These are phyloP conservation scores for Aspergillus sp. DNA, from an alignment of 2,329 filamentous ascomycete species.

Conservation along the genomic window DNA sequence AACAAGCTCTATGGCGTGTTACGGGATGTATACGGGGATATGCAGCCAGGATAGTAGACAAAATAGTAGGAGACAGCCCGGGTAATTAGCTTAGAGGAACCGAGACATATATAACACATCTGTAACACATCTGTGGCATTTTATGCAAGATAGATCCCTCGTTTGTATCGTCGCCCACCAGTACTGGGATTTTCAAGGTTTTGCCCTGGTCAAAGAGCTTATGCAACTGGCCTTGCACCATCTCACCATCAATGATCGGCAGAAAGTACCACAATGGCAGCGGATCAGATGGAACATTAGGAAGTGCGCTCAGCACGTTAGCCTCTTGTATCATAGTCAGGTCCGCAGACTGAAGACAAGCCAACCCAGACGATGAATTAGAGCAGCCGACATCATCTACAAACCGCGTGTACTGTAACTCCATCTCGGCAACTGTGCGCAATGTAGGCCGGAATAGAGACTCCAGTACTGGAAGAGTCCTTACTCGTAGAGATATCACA, in stretches of 20 bases:
- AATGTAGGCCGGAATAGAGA: conserved; percentile 49
- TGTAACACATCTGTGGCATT: background rate
- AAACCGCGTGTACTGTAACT: conserved; percentile 51
- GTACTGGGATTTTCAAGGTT: background rate
- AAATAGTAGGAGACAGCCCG: background rate
- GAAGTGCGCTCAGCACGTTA: too few species aligned
- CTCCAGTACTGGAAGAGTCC: conserved; percentile 50
- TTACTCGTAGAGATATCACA: too few species aligned
- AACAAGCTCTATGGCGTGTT: background rate
- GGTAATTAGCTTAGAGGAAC: background rate
- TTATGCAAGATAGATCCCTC: background rate
- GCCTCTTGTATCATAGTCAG: background rate
- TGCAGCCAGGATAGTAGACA: background rate
- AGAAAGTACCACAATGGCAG: background rate
- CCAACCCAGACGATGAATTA: conserved; percentile 38
- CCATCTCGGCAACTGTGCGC: conserved; percentile 44
- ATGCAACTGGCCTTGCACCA: background rate
- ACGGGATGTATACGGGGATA: background rate
- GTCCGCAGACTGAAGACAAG: conserved; percentile 43
- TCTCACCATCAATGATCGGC: background rate
- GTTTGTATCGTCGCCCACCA: background rate
- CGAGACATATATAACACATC: background rate
- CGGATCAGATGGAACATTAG: too few species aligned
- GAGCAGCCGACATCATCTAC: conserved; percentile 46
- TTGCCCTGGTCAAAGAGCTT: background rate